Evolutionary conservation across 169 alveolate species (phyloP).

Genomic region (Cryptosporidium sp.): DNA sequence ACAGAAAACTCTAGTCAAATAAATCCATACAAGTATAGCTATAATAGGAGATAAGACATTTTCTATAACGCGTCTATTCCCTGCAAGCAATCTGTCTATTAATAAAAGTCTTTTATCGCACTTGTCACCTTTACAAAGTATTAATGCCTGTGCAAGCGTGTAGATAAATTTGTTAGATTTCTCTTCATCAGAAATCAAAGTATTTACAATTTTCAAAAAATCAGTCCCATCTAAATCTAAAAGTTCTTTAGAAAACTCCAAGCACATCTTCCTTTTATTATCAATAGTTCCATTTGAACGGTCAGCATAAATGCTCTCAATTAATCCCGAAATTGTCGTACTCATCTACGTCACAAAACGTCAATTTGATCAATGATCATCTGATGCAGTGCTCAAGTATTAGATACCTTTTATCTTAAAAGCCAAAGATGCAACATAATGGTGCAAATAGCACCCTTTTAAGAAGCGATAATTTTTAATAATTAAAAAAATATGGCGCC

Average conservation of each 20-base stretch:
- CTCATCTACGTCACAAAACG: neutral
- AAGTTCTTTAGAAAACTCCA: conserved; percentile 7
- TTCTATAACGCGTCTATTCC: neutral
- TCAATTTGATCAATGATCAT: neutral
- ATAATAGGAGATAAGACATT: conserved; percentile 14
- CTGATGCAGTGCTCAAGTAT: neutral
- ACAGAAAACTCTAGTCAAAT: conserved; percentile 46
- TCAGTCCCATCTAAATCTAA: conserved; percentile 1
- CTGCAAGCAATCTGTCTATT: conserved; percentile 19
- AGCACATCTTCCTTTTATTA: neutral
- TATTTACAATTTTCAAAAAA: neutral
- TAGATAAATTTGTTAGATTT: conserved; percentile 35
- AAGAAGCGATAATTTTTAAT: neutral
- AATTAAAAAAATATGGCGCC: conserved; percentile 10
- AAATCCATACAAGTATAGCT: conserved; percentile 38
- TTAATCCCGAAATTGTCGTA: conserved; percentile 6
- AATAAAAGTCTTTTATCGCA: conserved; percentile 17
- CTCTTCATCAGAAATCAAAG: conserved; percentile 15
- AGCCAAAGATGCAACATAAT: neutral
- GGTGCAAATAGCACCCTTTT: neutral
- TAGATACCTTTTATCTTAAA: neutral
- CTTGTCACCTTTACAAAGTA: conserved; percentile 42
- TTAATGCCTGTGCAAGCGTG: conserved; percentile 6
- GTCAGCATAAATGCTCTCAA: conserved; percentile 13
- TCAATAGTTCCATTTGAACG: conserved; percentile 1